A percentile compares a stretch with the other conserved stretches of the same genome.
Evolutionary conservation across 108 stramenopile genomes (phyloP).

Genomic region (Nitzschia sp.): DNA sequence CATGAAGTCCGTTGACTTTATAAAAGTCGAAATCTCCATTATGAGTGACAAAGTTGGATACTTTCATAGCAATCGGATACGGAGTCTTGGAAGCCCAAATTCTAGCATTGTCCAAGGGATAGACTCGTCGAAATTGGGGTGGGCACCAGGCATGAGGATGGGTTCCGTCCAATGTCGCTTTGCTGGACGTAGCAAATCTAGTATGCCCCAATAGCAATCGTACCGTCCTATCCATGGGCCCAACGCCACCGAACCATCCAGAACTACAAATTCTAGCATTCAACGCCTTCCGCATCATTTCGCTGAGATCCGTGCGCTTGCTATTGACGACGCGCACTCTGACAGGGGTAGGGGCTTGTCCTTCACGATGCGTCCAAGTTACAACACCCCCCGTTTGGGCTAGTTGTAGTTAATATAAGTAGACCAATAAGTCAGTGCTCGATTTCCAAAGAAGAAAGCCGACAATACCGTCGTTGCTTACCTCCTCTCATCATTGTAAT

Average conservation of each 20-base stretch:
- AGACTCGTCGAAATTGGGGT: slow-evolving; percentile 32
- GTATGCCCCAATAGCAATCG: slow-evolving; percentile 71
- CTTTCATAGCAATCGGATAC: neutral
- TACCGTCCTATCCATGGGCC: slow-evolving; percentile 19
- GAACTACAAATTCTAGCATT: neutral
- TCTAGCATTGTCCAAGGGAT: slow-evolving; percentile 7
- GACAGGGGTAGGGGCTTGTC: slow-evolving; percentile 31
- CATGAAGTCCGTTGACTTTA: slow-evolving; percentile 53
- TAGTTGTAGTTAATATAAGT: no score
- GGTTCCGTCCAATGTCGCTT: slow-evolving; percentile 74
- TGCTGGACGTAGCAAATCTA: slow-evolving; percentile 72
- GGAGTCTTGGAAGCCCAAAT: neutral
- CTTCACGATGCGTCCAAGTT: slow-evolving; percentile 25
- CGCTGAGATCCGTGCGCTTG: slow-evolving; percentile 72
- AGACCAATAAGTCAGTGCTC: no score
- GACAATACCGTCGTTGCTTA: neutral
- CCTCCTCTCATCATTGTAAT: slow-evolving; percentile 87
- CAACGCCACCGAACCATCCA: slow-evolving; percentile 20
- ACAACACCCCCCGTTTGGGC: slow-evolving; percentile 83
- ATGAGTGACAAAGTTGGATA: slow-evolving; percentile 78
- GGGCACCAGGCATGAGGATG: slow-evolving; percentile 81
- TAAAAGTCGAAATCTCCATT: slow-evolving; percentile 91
- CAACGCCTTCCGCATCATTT: slow-evolving; percentile 36
- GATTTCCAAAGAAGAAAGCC: no score
- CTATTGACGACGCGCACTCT: slow-evolving; percentile 74